These are phyloP conservation scores for Lepidium didymum DNA, from an alignment of 345 rosid species.

Conservation along the genomic window DNA sequence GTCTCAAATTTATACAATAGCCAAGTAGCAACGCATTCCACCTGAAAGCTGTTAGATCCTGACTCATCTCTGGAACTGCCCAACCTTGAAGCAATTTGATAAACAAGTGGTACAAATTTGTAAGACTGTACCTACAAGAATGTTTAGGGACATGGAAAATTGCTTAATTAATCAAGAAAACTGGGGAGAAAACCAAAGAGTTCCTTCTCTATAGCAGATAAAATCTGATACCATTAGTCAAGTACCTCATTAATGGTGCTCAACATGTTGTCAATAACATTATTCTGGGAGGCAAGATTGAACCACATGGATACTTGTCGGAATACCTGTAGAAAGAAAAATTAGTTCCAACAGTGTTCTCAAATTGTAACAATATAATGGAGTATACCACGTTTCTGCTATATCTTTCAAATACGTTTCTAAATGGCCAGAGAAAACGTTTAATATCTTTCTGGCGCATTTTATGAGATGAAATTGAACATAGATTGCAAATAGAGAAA, in stretches of 20 bases:
- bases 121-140: slow-evolving; percentile 74
- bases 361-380: neutral
- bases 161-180: neutral
- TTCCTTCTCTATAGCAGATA: neutral
- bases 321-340: slow-evolving; percentile 57
- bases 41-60: slow-evolving; percentile 80
- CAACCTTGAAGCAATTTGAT: slow-evolving; percentile 98
- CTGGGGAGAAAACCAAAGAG: neutral
- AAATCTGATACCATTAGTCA: slow-evolving; percentile 1
- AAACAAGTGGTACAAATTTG: slow-evolving; percentile 83
- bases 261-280: slow-evolving; percentile 65
- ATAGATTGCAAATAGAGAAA: neutral
- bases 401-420: neutral
- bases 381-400: neutral
- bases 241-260: slow-evolving; percentile 67
- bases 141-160: neutral
- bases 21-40: slow-evolving; percentile 19
- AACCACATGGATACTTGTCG: slow-evolving; percentile 88
- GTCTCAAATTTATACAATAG: slow-evolving; percentile 1
- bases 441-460: neutral
- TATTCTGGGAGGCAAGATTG: slow-evolving; percentile 61
- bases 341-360: slow-evolving; percentile 3
- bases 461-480: neutral
- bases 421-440: neutral
- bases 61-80: slow-evolving; percentile 68